Percentiles rank a stretch among this genome's conserved stretches.
Evolutionary conservation across 2,329 filamentous ascomycete genomes (phyloP).

Genomic region (Calonectria pseudoreteaudii): DNA sequence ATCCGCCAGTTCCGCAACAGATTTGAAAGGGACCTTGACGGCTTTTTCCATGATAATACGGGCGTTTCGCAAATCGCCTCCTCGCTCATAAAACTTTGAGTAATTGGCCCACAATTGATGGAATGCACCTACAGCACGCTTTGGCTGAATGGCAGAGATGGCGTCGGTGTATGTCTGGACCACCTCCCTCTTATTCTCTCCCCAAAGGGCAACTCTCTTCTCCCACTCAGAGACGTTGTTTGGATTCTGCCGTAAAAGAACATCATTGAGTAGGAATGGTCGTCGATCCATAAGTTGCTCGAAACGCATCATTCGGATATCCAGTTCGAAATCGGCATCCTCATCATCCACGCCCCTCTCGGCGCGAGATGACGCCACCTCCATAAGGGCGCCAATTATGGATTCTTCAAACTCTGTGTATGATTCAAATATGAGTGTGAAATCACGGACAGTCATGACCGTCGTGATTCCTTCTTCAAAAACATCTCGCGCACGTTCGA

Average conservation of each 20-base stretch:
- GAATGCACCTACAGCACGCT: conserved; percentile 93
- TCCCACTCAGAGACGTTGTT: conserved; percentile 98
- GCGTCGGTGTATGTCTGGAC: conserved; percentile 96
- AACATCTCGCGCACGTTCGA: conserved; percentile 90
- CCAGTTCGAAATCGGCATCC: conserved; percentile 91
- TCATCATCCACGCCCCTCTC: conserved; percentile 83
- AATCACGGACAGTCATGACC: conserved; percentile 98
- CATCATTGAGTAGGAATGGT: conserved; percentile 96
- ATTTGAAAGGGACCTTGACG: conserved; percentile 97
- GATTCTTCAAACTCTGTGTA: conserved; percentile 98
- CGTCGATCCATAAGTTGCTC: conserved; percentile 98
- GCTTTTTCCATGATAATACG: conserved; percentile 97
- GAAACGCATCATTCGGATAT: conserved; percentile 97
- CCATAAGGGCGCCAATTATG: conserved; percentile 91
- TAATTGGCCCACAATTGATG: conserved; percentile 97
- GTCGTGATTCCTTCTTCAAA: conserved; percentile 98
- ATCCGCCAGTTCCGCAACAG: conserved; percentile 94
- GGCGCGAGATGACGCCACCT: conserved; percentile 83
- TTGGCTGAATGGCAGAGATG: conserved; percentile 91
- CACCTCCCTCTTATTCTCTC: conserved; percentile 89
- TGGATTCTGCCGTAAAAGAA: conserved; percentile 93
- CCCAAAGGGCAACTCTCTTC: conserved; percentile 95
- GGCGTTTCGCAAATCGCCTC: conserved; percentile 85
- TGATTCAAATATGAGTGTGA: conserved; percentile 94
- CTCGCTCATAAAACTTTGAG: conserved; percentile 94